Base-by-base conservation (phyloP, 2,329 filamentous ascomycete species). In the Dendrostoma leiphaemia region DNA sequence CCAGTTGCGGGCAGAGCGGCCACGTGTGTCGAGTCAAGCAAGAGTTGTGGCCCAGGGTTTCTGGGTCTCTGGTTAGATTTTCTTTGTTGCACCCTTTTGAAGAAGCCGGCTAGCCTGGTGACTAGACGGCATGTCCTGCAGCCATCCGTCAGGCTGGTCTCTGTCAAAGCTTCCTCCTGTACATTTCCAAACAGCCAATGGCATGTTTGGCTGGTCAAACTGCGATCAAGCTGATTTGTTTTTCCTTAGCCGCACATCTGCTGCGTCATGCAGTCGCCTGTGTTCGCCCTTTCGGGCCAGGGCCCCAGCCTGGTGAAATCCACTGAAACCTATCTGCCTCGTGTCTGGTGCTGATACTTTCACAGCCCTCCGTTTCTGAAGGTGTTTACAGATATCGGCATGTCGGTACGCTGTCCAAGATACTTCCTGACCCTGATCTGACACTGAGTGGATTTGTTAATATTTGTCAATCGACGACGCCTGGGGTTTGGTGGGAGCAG, bases 11-110 rank as follows among this genome's bases (percentile, higher is more conserved):
- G 57, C 58, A 62, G 66, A 63, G 63, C 65, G 62, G 72, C 75
- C 76, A 79, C 75, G 74, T 79, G 76, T 78, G 75, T 77, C 78
- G 78, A 81, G 78, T 81, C 77, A 73, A 74, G 70, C 66, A 70
- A 72, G 69, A 64, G 67, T 62, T 53, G 41, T 48, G 65, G 64
- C 63, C 65, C 65, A 58, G 65, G 64, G 65, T 67, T 64, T 65
- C 64, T 64, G 67, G 64, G 65, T 60, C 65, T 67, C 59, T 61
- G 61, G 62, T 60, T 59, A 62, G 60, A 62, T 59, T 69, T 70
- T 73, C 75, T 78, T 78, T 78, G 75, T 78, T 74, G 67, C 67
- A 68, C 67, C 63, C 58, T 68, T 67, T 62, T 69, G 67, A 69
- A 65, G 64, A 67, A 64, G 58, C 64, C 62, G 64, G 61, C 65